Percentiles rank a stretch among this genome's conserved stretches.
Conservation (phyloP, 2,329 filamentous ascomycete species). For the Penicillium sclerotiorum region DNA sequence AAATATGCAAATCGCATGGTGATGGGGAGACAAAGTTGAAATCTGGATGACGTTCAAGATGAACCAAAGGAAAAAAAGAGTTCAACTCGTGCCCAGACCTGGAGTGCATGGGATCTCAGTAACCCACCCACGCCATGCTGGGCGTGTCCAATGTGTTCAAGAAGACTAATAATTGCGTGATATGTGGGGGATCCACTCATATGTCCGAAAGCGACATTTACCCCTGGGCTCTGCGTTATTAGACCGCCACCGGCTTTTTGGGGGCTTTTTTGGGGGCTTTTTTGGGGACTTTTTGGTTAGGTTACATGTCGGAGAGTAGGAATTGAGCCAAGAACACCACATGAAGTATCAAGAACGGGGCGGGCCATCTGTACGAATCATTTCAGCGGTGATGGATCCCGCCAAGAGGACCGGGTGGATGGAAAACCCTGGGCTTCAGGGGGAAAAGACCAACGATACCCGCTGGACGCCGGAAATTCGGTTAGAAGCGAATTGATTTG, state of each 20-base stretch:
- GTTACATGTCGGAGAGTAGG: conserved; percentile 2
- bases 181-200: conserved; percentile 6
- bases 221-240: too few species aligned
- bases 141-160: conserved; percentile 14
- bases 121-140: too few species aligned
- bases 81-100: too few species aligned
- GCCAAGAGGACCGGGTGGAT: background rate
- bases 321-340: conserved; percentile 1
- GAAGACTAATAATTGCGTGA: conserved; percentile 19
- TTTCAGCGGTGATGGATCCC: background rate
- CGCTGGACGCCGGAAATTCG: background rate
- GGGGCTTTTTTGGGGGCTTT: background rate
- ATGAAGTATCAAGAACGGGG: background rate
- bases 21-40: too few species aligned
- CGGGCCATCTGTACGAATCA: background rate
- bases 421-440: background rate
- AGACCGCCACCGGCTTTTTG: too few species aligned
- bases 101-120: too few species aligned
- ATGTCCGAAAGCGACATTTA: too few species aligned
- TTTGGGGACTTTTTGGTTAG: background rate
- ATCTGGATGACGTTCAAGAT: background rate
- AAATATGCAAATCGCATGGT: conserved; percentile 21
- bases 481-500: background rate
- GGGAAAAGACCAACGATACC: background rate
- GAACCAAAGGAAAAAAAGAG: background rate